Evolutionary conservation across 148 eudicot genomes (phyloP), one percentile per base, ranked within the genome.

Genomic region (Polygonum aviculare): DNA sequence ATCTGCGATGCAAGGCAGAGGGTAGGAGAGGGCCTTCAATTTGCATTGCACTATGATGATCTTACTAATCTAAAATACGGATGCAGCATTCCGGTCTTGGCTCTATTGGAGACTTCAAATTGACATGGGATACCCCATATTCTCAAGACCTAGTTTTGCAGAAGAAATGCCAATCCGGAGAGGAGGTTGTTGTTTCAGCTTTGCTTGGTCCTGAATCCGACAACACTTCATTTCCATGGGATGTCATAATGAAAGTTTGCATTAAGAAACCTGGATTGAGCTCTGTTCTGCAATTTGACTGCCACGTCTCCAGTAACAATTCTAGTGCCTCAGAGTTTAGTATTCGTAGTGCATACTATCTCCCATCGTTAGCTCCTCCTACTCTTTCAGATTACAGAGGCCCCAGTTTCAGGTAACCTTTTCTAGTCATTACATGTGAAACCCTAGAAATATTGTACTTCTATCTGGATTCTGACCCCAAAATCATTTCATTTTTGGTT

Each of bases 101-200:
- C 77, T 81, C 98, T 51, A 77, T 86, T 62, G 91, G 87, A 79
- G 94, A 88, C 79, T 94, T 94, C 67, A 78, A 81, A 33, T 75
- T 94, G 83, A 91, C 91, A 48, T 94, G 88, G 88, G 93, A 94
- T 79, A 84, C 93, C 21, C 84, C 88, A 31, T 75, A 87, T 69
- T 77, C 91, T 41, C 76, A 84, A 84, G 97, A 94, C 74, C 77
- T 90, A 77, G 78, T 91, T 75, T 72, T 94, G 85, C 82, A 86
- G 41, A 94, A 84, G 80, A 90, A 88, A 83, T 85, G 87, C 75
- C 85, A 84, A 48, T 83, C 90, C 22, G 94, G 97, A 45, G 95
- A 91, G 81, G 98, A 94, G 84, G 82, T 94, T 80, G 90, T 88
- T 73, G 82, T 94, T 72, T 91, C 98, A 69, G 93, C 98, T 78